Evolutionary conservation across 225 moss, liverwort and hornwort species (phyloP), one percentile per base, ranked within the genome.

Genomic region (Polytrichum commune): DNA sequence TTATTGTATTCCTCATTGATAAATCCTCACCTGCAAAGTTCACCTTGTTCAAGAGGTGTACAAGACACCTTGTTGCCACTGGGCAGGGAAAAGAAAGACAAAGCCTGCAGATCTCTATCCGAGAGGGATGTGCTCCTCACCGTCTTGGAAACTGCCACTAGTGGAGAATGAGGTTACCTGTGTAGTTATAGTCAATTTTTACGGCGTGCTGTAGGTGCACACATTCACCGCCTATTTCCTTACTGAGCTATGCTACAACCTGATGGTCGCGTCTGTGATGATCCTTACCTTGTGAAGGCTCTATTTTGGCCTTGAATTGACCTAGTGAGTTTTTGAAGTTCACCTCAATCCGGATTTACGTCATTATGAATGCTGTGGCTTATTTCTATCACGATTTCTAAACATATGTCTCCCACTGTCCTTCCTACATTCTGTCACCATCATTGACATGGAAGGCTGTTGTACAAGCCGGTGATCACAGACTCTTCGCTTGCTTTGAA

Each of bases 1-100:
- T 78, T 69, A 16, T 71, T 73, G 69, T 76, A 78, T 81, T 80
- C 83, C 74, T 69, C 66, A 83, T 71, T 80, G 83, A 73, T 69
- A 73, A 80, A 83, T 78, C 46, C 80, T 76, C 65, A 68, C 13
- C 65, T 80, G 77, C 75, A 73, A 70, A 69, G 69, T 66, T 62
- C 25, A 63, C 54, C 62, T 27, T 29, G 33, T 69, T 58, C 66
- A 64, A 69, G 69, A 71, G 46, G 46, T 74, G 46, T 46, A 46
- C 28, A 55, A 53, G 55, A 55, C 56, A 74, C 55, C 57, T 60
- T 27, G 24, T 38, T 64, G 62, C 61, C 61, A 18, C 58, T 69
- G 69, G 62, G 68, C 60, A 61, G 58, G 75, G 68, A 57, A 57
- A 71, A 61, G 35, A 78, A 78, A 22, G 66, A 63, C 35, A 24